Conservation (phyloP, 805 yeast species). For the Candida lessepsii region DNA sequence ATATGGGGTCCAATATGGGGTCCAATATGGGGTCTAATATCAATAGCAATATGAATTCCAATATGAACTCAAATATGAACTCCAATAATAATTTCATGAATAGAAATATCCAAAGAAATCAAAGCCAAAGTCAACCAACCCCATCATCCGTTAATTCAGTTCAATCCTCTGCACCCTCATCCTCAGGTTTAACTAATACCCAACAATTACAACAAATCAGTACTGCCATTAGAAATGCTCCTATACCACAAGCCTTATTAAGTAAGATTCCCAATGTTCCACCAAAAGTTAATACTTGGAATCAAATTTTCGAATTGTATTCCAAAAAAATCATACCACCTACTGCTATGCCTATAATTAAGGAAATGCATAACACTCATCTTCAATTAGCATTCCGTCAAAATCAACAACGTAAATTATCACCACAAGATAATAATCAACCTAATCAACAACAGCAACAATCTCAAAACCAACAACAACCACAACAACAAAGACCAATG, state of each 20-base stretch:
- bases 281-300: slow-evolving; percentile 78
- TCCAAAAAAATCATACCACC: slow-evolving; percentile 58
- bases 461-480: slow-evolving; percentile 14
- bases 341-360: slow-evolving; percentile 56
- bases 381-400: slow-evolving; percentile 54
- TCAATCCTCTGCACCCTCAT: no score
- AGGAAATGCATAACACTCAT: slow-evolving; percentile 67
- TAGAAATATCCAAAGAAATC: neutral
- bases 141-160: no score
- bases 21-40: slow-evolving; percentile 2
- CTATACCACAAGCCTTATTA: slow-evolving; percentile 69
- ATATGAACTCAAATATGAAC: slow-evolving; percentile 4
- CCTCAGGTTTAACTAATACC: slow-evolving; percentile 1
- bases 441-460: slow-evolving; percentile 14
- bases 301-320: slow-evolving; percentile 63
- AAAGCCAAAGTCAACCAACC: slow-evolving; percentile 1
- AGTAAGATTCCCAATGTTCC: slow-evolving; percentile 75
- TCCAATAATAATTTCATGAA: slow-evolving; percentile 1
- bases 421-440: slow-evolving; percentile 17
- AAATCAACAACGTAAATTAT: slow-evolving; percentile 44
- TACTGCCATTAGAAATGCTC: slow-evolving; percentile 54
- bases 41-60: slow-evolving; percentile 4
- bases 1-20: slow-evolving; percentile 1
- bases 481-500: slow-evolving; percentile 11
- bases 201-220: slow-evolving; percentile 34